These are phyloP conservation scores for Dovyalis caffra DNA, from an alignment of 345 rosid species.

Conservation along the genomic window DNA sequence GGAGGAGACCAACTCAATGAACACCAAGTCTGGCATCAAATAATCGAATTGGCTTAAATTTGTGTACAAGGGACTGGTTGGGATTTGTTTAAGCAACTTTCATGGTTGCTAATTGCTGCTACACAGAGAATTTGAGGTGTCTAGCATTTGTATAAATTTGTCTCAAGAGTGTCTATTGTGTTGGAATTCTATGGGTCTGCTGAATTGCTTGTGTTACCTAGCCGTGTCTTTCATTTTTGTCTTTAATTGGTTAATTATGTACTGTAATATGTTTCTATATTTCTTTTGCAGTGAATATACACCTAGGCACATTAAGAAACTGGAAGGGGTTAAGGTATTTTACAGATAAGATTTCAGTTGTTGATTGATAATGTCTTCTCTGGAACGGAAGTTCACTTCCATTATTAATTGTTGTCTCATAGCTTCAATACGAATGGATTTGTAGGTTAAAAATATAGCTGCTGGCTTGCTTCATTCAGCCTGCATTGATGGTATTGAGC, in stretches of 20 bases:
- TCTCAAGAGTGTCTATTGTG: neutral
- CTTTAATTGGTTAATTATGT: slow-evolving; percentile 15
- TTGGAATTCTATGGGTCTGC: neutral
- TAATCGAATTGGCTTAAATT: neutral
- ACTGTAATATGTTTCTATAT: slow-evolving; percentile 12
- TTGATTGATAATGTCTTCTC: slow-evolving; percentile 15
- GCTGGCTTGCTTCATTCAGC: slow-evolving; percentile 93
- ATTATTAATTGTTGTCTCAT: slow-evolving; percentile 20
- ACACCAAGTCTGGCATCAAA: too few relatives aligned
- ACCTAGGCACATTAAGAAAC: slow-evolving; percentile 87
- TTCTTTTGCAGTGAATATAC: slow-evolving; percentile 74
- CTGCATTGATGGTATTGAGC: slow-evolving; percentile 69
- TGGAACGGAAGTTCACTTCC: slow-evolving; percentile 5
- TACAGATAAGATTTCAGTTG: slow-evolving; percentile 5
- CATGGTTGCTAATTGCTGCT: neutral
- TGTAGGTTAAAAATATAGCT: slow-evolving; percentile 68
- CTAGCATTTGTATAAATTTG: neutral
- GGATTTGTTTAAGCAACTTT: neutral
- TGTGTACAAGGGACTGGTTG: too few relatives aligned
- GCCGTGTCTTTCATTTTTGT: neutral
- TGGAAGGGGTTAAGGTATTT: slow-evolving; percentile 77
- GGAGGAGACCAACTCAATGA: too few relatives aligned
- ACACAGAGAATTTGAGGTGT: neutral
- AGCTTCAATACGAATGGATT: slow-evolving; percentile 20
- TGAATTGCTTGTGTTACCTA: neutral